phyloP scores from a whole-genome alignment of 2,329 filamentous ascomycete species.

The Aspergillus luchuensis region DNA sequence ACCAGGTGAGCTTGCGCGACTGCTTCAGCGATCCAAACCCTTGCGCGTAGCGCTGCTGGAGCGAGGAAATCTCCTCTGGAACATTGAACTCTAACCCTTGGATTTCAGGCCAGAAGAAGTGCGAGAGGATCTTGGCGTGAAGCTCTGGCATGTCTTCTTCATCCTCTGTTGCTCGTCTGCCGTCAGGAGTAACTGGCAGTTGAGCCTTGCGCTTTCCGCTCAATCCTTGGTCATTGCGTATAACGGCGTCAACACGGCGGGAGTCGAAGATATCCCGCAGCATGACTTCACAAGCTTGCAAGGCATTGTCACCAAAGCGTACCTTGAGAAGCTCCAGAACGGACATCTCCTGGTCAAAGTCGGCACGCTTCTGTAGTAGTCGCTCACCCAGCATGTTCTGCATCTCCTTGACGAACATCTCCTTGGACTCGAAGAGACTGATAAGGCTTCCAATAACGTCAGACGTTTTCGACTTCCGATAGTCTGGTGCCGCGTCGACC shows the following conservation, averaged over 20 bases:
- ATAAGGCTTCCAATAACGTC: slow-evolving; percentile 92
- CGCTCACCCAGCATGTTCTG: slow-evolving; percentile 86
- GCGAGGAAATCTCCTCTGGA: slow-evolving; percentile 48
- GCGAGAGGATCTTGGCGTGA: slow-evolving; percentile 83
- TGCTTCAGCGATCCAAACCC: slow-evolving; percentile 80
- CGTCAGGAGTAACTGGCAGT: slow-evolving; percentile 21
- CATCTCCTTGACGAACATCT: slow-evolving; percentile 92
- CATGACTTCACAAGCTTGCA: slow-evolving; percentile 98
- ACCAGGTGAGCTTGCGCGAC: slow-evolving; percentile 84
- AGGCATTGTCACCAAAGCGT: slow-evolving; percentile 78
- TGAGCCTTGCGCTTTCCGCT: slow-evolving; percentile 28
- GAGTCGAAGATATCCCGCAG: slow-evolving; percentile 89
- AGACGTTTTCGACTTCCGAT: slow-evolving; percentile 82
- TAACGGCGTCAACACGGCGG: slow-evolving; percentile 67
- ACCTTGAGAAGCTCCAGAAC: slow-evolving; percentile 86
- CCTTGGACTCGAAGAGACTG: slow-evolving; percentile 82
- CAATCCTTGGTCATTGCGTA: slow-evolving; percentile 58
- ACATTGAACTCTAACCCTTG: slow-evolving; percentile 56
- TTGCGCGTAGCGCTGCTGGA: slow-evolving; percentile 71
- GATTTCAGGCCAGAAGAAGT: slow-evolving; percentile 89
- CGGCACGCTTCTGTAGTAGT: slow-evolving; percentile 64
- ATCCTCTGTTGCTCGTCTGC: slow-evolving; percentile 19
- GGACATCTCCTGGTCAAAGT: slow-evolving; percentile 77
- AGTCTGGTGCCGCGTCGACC: slow-evolving; percentile 88
- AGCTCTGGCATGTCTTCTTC: slow-evolving; percentile 51